Evolutionary conservation across 495 filamentous ascomycete species (phyloP).

Genomic region (Staphylotrichum tortipilum): DNA sequence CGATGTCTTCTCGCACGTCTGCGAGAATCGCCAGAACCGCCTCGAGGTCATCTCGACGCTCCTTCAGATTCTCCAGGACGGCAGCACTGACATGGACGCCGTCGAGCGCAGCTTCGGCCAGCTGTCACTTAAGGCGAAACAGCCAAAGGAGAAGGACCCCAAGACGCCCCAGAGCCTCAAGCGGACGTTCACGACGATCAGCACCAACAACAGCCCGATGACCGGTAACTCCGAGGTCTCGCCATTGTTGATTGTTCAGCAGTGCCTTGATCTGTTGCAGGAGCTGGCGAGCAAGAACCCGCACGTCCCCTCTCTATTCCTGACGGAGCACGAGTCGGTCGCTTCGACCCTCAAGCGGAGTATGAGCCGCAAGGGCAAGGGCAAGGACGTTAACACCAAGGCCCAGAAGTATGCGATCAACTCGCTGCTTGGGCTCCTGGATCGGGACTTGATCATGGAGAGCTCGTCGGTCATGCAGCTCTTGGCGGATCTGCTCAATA

Average conservation of each 20-base stretch:
- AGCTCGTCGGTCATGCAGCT: slow-evolving; percentile 92
- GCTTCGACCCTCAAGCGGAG: slow-evolving; percentile 63
- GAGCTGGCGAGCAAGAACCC: slow-evolving; percentile 71
- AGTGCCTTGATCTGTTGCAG: slow-evolving; percentile 75
- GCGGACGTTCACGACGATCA: slow-evolving; percentile 54
- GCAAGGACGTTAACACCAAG: slow-evolving; percentile 71
- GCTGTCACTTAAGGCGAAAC: slow-evolving; percentile 82
- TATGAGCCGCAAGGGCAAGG: slow-evolving; percentile 75
- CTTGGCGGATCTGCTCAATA: slow-evolving; percentile 74
- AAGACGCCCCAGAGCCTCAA: slow-evolving; percentile 76
- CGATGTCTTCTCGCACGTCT: slow-evolving; percentile 78
- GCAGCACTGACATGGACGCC: slow-evolving; percentile 81
- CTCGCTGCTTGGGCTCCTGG: slow-evolving; percentile 75
- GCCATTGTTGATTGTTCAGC: slow-evolving; percentile 88
- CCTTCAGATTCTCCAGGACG: slow-evolving; percentile 92
- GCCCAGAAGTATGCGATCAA: slow-evolving; percentile 87
- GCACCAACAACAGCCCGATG: slow-evolving; percentile 36
- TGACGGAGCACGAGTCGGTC: slow-evolving; percentile 86
- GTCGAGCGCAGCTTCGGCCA: slow-evolving; percentile 94
- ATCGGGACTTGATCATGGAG: slow-evolving; percentile 88
- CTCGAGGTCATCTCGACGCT: slow-evolving; percentile 90
- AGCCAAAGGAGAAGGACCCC: slow-evolving; percentile 52
- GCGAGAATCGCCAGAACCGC: slow-evolving; percentile 87
- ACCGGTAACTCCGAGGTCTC: slow-evolving; percentile 68
- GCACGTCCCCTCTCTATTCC: slow-evolving; percentile 83